Base-by-base conservation (phyloP, 2,329 filamentous ascomycete species). In the Trichoderma semiorbis region DNA sequence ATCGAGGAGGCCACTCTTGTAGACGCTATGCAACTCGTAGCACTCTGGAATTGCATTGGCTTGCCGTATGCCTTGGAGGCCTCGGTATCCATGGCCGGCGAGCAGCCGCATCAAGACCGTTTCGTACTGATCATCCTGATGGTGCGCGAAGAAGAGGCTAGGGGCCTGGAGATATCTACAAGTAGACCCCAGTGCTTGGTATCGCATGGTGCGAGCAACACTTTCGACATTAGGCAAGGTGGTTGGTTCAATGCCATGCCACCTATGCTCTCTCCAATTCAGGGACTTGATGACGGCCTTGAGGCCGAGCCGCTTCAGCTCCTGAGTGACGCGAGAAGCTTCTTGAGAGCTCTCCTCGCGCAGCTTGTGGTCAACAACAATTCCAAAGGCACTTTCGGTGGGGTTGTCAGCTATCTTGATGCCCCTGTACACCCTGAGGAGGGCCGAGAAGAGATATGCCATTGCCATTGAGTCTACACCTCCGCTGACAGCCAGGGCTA, bases 401-500 rank as follows among this genome's bases (percentile, higher is more conserved):
- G 84, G 81, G 72, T 85, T 84, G 75, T 86, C 86, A 39, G 82
- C 82, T 30, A 89, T 77, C 57, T 75, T 81, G 73, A 84, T 77
- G 30, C 75, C 72, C 2, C 77, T 77, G 60, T 83, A 77, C 3
- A 73, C 72, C 3, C 73, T 78, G 47, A 81, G 80, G 43, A 87
- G 76, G 60, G 84, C 81, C 63, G 85, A 86, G 78, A 92, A 93
- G 43, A 98, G 86, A 73, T 85, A 90, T 70, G 94, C 94, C 73
- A 99, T 85, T 32, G 95, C 95, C 95, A 98, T 99, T n/a, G 95
- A 98, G 81, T 99, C 96, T 50, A 96, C 93, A 8, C 96, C 96
- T 28, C 96, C 96, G 78, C 95, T 98, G 73, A 98, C 85, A 18
- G 95, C 96, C 72, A 98, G 84, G 69, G 87, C 91, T 93, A 74